Evolutionary conservation across 345 rosid species (phyloP).

Genomic region (Corchorus olitorius): DNA sequence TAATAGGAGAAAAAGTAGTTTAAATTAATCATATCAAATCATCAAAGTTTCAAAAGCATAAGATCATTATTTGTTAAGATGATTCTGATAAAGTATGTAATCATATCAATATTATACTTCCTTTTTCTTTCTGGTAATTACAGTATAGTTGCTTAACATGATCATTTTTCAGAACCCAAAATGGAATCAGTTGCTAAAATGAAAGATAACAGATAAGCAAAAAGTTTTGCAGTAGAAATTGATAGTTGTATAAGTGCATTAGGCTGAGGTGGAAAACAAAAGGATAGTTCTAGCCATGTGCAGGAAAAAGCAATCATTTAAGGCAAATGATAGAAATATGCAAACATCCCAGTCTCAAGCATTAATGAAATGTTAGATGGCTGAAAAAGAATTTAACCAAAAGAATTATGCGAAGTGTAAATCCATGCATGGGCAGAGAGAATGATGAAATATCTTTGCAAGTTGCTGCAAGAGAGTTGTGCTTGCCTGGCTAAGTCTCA

Average conservation of each 20-base stretch:
- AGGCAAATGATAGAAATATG: background rate
- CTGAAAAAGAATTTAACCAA: no score
- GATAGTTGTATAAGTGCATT: background rate
- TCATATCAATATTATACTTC: background rate
- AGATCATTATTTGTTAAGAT: background rate
- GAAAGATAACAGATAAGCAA: background rate
- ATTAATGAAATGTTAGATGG: background rate
- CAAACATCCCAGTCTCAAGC: background rate
- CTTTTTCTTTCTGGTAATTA: background rate
- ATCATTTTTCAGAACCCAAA: background rate
- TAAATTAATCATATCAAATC: background rate
- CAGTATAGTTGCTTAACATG: background rate
- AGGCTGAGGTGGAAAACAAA: no score
- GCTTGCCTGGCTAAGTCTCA: background rate
- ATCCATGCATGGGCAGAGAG: background rate
- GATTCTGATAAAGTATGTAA: constrained; percentile 4
- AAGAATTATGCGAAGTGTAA: background rate
- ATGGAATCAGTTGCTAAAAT: background rate
- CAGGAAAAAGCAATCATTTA: background rate
- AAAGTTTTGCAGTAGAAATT: background rate
- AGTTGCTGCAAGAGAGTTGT: background rate
- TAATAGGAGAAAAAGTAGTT: background rate
- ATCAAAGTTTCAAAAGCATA: background rate
- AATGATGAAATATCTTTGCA: background rate
- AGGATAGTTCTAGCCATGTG: background rate